Percentiles rank a stretch among this genome's conserved stretches.
Evolutionary conservation across 108 stramenopile species (phyloP).

Genomic region (Skeletonema potamos): DNA sequence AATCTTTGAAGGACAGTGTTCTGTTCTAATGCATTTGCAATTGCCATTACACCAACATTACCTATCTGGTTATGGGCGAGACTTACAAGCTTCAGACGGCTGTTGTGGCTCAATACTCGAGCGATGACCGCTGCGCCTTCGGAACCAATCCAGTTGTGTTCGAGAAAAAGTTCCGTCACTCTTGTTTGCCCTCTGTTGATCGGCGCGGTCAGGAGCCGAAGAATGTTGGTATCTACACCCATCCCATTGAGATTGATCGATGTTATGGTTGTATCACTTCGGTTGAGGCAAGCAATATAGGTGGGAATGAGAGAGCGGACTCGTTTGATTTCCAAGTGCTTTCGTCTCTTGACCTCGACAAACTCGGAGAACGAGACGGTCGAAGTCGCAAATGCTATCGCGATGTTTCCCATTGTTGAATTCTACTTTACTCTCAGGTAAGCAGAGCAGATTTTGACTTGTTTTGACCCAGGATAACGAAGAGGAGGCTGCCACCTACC

Average conservation of each 20-base stretch:
- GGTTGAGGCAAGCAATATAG: slow-evolving; percentile 15
- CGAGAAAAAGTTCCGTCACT: slow-evolving; percentile 24
- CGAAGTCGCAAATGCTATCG: slow-evolving; percentile 21
- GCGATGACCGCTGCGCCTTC: slow-evolving; percentile 37
- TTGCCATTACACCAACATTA: slow-evolving; percentile 26
- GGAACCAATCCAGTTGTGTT: slow-evolving; percentile 20
- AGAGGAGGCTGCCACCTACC: too few species aligned
- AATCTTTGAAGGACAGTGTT: slow-evolving; percentile 21
- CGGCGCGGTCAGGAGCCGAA: slow-evolving; percentile 15
- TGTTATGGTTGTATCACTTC: slow-evolving; percentile 17
- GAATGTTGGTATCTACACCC: slow-evolving; percentile 21
- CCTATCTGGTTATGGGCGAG: slow-evolving; percentile 32
- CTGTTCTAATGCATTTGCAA: slow-evolving; percentile 28
- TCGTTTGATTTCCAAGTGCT: slow-evolving; percentile 16
- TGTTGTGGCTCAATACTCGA: slow-evolving; percentile 16
- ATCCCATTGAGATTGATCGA: slow-evolving; percentile 28
- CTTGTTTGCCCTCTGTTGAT: slow-evolving; percentile 5
- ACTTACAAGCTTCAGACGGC: slow-evolving; percentile 21
- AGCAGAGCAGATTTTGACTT: too few species aligned
- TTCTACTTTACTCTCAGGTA: too few species aligned
- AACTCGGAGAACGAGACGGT: slow-evolving; percentile 12
- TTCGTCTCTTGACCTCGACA: slow-evolving; percentile 6
- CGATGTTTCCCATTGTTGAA: slow-evolving; percentile 33
- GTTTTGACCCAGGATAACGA: too few species aligned
- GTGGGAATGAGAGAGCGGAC: slow-evolving; percentile 23